A percentile compares a stretch with the other conserved stretches of the same genome.
These are phyloP conservation scores for Penicillium nordicum DNA, from an alignment of 2,329 filamentous ascomycete species.

Conservation along the genomic window DNA sequence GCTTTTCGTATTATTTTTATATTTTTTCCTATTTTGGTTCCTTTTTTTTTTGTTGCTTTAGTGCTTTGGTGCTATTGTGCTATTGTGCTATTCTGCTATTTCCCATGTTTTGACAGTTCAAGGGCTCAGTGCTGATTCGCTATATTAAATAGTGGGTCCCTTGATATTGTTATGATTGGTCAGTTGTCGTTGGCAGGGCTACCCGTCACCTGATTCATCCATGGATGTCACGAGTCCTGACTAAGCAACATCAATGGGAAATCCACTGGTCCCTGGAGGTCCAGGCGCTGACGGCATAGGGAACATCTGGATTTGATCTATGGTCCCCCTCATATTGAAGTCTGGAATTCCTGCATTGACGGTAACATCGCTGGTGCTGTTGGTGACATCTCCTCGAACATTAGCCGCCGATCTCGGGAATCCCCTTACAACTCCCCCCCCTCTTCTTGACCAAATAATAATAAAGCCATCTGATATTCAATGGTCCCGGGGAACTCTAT, in stretches of 20 bases:
- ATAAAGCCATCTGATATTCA: slow-evolving; percentile 3
- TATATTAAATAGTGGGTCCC: slow-evolving; percentile 2
- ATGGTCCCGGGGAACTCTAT: slow-evolving; percentile 3
- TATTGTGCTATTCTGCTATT: background rate
- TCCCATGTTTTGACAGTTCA: slow-evolving; percentile 5
- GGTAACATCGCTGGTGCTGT: background rate
- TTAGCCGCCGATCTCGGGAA: background rate
- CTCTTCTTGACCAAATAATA: background rate
- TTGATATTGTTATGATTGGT: slow-evolving; percentile 10
- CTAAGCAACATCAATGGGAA: slow-evolving; percentile 11
- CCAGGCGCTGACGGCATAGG: slow-evolving; percentile 7
- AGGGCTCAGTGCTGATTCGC: slow-evolving; percentile 15
- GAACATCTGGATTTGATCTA: slow-evolving; percentile 1
- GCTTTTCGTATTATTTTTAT: background rate
- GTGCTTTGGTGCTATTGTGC: background rate
- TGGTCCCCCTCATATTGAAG: background rate
- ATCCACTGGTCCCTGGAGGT: slow-evolving; percentile 5
- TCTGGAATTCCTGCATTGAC: background rate
- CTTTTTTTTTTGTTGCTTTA: background rate
- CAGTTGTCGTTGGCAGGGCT: slow-evolving; percentile 19
- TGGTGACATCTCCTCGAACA: background rate
- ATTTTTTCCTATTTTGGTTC: background rate
- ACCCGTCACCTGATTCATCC: slow-evolving; percentile 16
- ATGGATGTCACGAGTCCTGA: slow-evolving; percentile 6
- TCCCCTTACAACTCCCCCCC: background rate